phyloP scores from a whole-genome alignment of 352 stramenopile genomes.

The Thalassiosira ordinaria region DNA sequence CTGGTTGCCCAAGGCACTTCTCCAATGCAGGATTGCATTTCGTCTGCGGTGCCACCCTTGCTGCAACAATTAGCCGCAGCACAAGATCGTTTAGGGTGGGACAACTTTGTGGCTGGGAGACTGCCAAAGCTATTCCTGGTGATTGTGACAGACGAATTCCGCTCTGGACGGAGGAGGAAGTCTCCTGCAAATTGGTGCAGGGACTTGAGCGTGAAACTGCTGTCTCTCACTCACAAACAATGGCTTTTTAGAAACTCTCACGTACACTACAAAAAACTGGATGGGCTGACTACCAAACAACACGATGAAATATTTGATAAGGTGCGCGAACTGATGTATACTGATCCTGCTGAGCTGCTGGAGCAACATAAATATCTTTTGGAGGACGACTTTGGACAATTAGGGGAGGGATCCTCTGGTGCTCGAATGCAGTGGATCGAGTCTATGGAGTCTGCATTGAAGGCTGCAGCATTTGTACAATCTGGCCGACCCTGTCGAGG shows the following conservation, averaged over 20 bases:
- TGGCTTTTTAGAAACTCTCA: background rate
- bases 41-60: no score
- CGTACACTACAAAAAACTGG: background rate
- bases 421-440: background rate
- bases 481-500: background rate
- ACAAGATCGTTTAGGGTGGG: conserved; percentile 4
- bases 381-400: background rate
- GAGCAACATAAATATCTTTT: background rate
- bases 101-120: conserved; percentile 15
- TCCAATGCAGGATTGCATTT: no score
- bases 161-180: background rate
- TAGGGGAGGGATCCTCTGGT: background rate
- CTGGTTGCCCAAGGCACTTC: no score
- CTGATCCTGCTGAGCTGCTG: background rate
- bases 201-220: background rate
- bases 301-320: background rate
- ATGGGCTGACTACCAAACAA: background rate
- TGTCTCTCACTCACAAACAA: background rate
- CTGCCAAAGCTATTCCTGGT: background rate
- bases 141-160: background rate
- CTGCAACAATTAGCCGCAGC: background rate
- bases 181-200: background rate
- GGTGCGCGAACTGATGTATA: background rate
- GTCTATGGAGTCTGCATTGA: background rate
- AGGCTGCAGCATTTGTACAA: background rate